These are phyloP conservation scores for Usnea hakonensis DNA, from an alignment of 495 filamentous ascomycete genomes.

Conservation along the genomic window DNA sequence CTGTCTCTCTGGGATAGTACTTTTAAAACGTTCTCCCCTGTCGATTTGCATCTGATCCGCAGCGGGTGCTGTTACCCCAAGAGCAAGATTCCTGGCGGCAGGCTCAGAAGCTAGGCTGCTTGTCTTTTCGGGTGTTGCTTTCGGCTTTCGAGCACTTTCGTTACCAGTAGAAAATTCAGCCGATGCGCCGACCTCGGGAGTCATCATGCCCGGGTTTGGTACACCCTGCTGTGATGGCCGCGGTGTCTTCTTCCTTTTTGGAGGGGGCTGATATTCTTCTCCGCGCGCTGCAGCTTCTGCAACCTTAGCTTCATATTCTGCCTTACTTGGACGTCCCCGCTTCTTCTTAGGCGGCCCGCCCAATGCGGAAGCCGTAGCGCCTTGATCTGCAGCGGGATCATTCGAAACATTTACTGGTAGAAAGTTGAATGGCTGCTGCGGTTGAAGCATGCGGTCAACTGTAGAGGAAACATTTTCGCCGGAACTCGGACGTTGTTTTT, in stretches of 20 bases:
- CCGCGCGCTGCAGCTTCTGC: slow-evolving; percentile 45
- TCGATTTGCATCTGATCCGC: slow-evolving; percentile 17
- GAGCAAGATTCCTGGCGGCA: not conserved
- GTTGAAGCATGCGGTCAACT: slow-evolving; percentile 24
- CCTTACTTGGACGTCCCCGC: slow-evolving; percentile 52
- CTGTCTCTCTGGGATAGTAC: slow-evolving; percentile 19
- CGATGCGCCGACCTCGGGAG: slow-evolving; percentile 9
- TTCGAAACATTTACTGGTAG: slow-evolving; percentile 24
- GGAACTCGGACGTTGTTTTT: slow-evolving; percentile 24
- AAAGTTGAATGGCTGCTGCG: slow-evolving; percentile 24
- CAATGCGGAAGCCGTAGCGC: slow-evolving; percentile 14
- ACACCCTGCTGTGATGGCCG: slow-evolving; percentile 17
- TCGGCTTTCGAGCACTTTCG: slow-evolving; percentile 14
- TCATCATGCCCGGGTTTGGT: slow-evolving; percentile 1
- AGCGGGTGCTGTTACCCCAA: slow-evolving; percentile 11
- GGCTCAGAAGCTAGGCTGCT: not conserved
- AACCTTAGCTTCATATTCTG: slow-evolving; percentile 45
- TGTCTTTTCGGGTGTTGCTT: not conserved
- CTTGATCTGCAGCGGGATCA: slow-evolving; percentile 24
- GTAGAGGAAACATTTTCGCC: slow-evolving; percentile 3
- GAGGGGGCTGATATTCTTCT: slow-evolving; percentile 41
- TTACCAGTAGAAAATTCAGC: slow-evolving; percentile 12
- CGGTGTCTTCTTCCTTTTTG: slow-evolving; percentile 24
- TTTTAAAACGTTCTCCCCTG: not conserved
- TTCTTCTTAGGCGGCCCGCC: slow-evolving; percentile 49